phyloP scores from a whole-genome alignment of 148 eudicot species.

The Rhododendron kiyosumense region DNA sequence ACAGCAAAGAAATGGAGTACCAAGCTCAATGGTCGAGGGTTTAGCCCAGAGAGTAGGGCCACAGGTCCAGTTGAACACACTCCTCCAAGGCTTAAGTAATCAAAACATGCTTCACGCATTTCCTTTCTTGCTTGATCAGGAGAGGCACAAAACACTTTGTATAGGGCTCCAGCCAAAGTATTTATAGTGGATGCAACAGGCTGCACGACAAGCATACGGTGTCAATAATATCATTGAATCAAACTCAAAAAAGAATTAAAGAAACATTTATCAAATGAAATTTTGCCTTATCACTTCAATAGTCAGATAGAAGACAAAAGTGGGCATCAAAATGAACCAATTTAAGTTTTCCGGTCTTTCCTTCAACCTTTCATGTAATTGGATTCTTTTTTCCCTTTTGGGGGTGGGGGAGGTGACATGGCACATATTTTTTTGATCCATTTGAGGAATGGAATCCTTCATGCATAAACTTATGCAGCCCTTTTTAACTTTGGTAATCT shows the following conservation, averaged over 20 bases:
- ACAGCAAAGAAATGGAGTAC: constrained; percentile 79
- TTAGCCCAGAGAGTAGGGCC: constrained; percentile 70
- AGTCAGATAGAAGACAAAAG: not conserved
- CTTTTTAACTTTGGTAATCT: not conserved
- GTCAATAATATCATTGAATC: not conserved
- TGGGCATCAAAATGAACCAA: not conserved
- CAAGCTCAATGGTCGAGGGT: constrained; percentile 61
- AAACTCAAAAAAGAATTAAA: not conserved
- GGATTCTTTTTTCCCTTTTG: not conserved
- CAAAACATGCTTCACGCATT: constrained; percentile 70
- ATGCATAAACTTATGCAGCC: not conserved
- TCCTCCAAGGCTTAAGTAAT: constrained; percentile 76
- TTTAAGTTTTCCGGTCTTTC: not conserved
- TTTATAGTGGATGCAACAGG: constrained; percentile 77
- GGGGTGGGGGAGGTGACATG: not conserved
- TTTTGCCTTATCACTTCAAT: not conserved
- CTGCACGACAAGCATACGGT: constrained; percentile 34
- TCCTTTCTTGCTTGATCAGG: constrained; percentile 67
- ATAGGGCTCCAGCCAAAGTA: constrained; percentile 71
- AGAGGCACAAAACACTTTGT: constrained; percentile 76
- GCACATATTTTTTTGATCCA: not conserved
- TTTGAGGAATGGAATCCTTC: not conserved
- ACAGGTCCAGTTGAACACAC: constrained; percentile 62
- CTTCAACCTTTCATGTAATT: not conserved
- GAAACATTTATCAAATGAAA: not conserved